A percentile compares a stretch with the other conserved stretches of the same genome.
These are phyloP conservation scores for Coniochaeta sp. DNA, from an alignment of 2,329 filamentous ascomycete species.

Conservation along the genomic window DNA sequence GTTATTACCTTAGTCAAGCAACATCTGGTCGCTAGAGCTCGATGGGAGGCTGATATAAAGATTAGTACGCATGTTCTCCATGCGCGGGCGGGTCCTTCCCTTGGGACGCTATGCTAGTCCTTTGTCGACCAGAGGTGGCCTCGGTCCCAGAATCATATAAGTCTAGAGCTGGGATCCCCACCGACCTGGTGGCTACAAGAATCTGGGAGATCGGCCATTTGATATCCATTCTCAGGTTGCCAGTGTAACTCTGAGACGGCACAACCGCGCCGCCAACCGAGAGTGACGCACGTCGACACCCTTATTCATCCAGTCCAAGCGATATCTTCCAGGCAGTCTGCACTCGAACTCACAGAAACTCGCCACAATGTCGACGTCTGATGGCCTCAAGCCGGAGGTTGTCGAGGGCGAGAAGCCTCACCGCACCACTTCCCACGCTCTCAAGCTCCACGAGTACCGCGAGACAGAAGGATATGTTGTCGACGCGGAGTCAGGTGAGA, in stretches of 20 bases:
- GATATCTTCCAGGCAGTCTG: neutral
- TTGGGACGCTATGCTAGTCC: neutral
- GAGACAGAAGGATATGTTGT: slow-evolving; percentile 29
- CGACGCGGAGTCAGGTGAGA: slow-evolving; percentile 21
- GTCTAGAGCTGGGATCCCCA: neutral
- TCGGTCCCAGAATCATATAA: neutral
- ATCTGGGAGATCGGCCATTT: neutral
- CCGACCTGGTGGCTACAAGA: neutral
- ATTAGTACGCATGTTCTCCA: neutral
- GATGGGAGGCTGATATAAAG: neutral
- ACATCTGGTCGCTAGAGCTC: neutral
- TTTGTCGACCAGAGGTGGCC: neutral
- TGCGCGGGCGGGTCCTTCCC: neutral
- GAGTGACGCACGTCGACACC: neutral
- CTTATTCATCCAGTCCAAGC: neutral
- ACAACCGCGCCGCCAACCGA: too few relatives aligned
- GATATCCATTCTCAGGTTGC: neutral
- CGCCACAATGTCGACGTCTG: neutral
- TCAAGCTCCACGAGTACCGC: slow-evolving; percentile 23
- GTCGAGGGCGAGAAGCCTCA: neutral
- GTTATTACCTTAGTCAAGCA: neutral
- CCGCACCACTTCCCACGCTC: slow-evolving; percentile 3
- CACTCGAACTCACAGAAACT: neutral
- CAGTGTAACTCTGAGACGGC: neutral
- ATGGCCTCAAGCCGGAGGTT: neutral